Evolutionary conservation across 148 eudicot genomes (phyloP), one percentile per base, ranked within the genome.

Genomic region (Euryodendron excelsum): DNA sequence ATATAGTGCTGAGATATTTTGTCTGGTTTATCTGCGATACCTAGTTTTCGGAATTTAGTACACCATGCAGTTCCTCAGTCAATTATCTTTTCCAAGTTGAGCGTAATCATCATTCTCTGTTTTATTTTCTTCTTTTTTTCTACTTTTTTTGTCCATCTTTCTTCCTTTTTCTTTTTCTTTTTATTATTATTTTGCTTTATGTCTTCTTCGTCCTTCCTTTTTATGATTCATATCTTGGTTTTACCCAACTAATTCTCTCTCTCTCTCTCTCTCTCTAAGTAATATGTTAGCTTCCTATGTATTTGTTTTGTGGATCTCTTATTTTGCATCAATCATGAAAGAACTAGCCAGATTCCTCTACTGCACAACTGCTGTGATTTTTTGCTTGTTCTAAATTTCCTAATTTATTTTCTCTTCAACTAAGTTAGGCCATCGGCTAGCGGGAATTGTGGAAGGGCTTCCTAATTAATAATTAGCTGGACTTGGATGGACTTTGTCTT

Each of bases 21-120:
- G n/a, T n/a, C n/a, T n/a, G n/a, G n/a, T n/a, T n/a, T n/a, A n/a
- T n/a, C n/a, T n/a, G n/a, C n/a, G n/a, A n/a, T 67, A 45, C 31
- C 72, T 65, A 17, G 23, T 44, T 67, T 65, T 70, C 27, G 75
- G 59, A 48, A 48, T 72, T 72, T 72, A 47, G 25, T 21, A 5
- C 37, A 45, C 25, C 14, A 1, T 61, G 65, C 65, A 28, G 33
- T 39, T 14, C 21, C 7, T 52, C 37, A 61, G 47, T 59, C 69
- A 55, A 47, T 30, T 72, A 60, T 9, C 70, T 63, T 63, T 48
- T n/a, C 64, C 70, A 28, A 78, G 55, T 73, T 78, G 56, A 50
- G 55, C 47, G 27, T 34, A 1, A 27, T 25, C 50, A 69, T 33
- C n/a, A 0, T 31, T 23, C 75, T 27, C 15, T 53, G 75, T 18